Percentiles rank a stretch among this genome's conserved stretches.
Evolutionary conservation across 1,284 basidiomycete genomes (phyloP).

Genomic region (Cystobasidium slooffiae): DNA sequence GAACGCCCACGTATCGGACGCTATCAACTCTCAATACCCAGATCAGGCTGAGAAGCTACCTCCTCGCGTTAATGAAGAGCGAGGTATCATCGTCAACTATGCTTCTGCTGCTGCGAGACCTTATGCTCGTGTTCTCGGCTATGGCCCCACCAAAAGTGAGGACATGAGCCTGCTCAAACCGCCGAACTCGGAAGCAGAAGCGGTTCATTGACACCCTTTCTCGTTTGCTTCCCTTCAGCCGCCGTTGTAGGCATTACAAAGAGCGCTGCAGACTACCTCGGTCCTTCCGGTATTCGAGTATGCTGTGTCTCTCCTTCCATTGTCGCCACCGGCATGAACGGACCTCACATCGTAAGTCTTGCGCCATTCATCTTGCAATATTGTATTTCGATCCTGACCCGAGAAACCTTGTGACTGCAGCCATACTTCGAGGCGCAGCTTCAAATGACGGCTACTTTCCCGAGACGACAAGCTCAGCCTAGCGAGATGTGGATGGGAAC

Average conservation of each 20-base stretch:
- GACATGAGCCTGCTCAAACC: not conserved
- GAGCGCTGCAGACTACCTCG: slow-evolving; percentile 55
- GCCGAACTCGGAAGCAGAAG: not conserved
- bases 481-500: slow-evolving; percentile 54
- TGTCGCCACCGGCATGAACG: slow-evolving; percentile 54
- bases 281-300: slow-evolving; percentile 56
- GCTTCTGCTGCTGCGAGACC: slow-evolving; percentile 54
- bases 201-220: not conserved
- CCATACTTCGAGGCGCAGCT: slow-evolving; percentile 53
- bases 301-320: slow-evolving; percentile 56
- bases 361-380: not conserved
- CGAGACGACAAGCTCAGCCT: slow-evolving; percentile 53
- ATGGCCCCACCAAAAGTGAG: slow-evolving; percentile 54
- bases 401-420: not conserved
- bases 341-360: slow-evolving; percentile 49
- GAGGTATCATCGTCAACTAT: slow-evolving; percentile 57
- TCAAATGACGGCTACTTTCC: slow-evolving; percentile 55
- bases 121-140: slow-evolving; percentile 54
- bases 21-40: slow-evolving; percentile 55
- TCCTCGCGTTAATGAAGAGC: slow-evolving; percentile 52
- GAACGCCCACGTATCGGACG: slow-evolving; percentile 56
- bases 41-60: slow-evolving; percentile 43
- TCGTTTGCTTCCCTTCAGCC: slow-evolving; percentile 27
- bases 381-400: not conserved
- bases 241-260: slow-evolving; percentile 56